Conservation (phyloP, 1,284 basidiomycete species). For the Stygiomarasmius scandens region DNA sequence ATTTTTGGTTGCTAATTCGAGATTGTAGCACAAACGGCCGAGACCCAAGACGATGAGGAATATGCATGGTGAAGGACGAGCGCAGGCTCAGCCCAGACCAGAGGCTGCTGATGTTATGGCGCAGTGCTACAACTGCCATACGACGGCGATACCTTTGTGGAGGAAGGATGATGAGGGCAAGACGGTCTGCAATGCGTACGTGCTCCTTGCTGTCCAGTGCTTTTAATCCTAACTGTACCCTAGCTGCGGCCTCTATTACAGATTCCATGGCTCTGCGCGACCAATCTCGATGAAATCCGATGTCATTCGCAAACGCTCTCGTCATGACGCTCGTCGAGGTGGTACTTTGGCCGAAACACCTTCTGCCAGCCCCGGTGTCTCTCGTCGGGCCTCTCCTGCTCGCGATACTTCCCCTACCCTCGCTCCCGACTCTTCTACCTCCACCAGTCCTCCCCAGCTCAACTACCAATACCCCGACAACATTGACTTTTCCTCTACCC, state of each 20-base stretch:
- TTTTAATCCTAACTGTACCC: constrained; percentile 21
- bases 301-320: constrained; percentile 79
- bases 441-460: constrained; percentile 31
- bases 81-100: constrained; percentile 62
- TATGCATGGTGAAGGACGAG: constrained; percentile 65
- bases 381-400: constrained; percentile 69
- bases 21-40: constrained; percentile 72
- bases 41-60: constrained; percentile 83
- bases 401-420: constrained; percentile 63
- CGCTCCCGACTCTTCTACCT: constrained; percentile 63
- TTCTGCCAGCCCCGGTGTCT: constrained; percentile 71
- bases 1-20: constrained; percentile 13
- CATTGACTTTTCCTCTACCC: constrained; percentile 40
- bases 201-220: constrained; percentile 30
- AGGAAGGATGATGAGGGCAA: constrained; percentile 90
- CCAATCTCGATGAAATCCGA: constrained; percentile 88
- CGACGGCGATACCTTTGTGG: constrained; percentile 89
- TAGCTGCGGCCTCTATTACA: constrained; percentile 59
- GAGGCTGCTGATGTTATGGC: constrained; percentile 63
- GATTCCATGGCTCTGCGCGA: constrained; percentile 77
- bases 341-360: constrained; percentile 52
- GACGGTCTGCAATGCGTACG: constrained; percentile 88
- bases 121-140: constrained; percentile 89
- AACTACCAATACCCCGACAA: constrained; percentile 43
- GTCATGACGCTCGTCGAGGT: constrained; percentile 67